Conservation (phyloP, 305 asterid genomes). For the Euphrasia arctica region DNA sequence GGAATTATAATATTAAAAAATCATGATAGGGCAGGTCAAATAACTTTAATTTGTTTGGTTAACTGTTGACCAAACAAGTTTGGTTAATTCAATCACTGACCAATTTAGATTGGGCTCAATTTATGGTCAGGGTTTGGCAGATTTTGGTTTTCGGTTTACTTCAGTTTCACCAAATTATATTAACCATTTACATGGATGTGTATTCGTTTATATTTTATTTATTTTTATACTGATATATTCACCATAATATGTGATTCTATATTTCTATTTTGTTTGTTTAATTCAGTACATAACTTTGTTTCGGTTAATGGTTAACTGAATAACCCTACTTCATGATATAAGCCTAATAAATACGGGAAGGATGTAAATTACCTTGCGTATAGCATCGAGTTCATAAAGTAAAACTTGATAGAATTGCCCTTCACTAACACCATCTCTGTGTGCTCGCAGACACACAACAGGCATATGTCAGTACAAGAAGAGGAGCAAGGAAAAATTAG, state of each 20-base stretch:
- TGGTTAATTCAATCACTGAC: background rate
- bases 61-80: no score
- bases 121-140: background rate
- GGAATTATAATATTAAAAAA: constrained; percentile 1
- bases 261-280: background rate
- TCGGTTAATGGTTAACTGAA: background rate
- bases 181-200: no score
- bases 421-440: constrained; percentile 1
- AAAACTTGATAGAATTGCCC: background rate
- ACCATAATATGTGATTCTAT: no score
- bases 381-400: background rate
- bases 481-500: background rate
- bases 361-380: background rate
- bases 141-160: no score
- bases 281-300: background rate
- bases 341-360: background rate
- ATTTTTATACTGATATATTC: no score
- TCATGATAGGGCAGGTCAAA: background rate
- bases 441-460: background rate
- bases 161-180: background rate
- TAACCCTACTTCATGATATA: background rate
- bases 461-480: background rate
- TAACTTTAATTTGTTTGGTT: background rate
- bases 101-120: background rate
- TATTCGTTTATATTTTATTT: no score